Percentiles rank a stretch among this genome's conserved stretches.
phyloP scores from a whole-genome alignment of 768 basidiomycete species.

The Mycena sanguinolenta region DNA sequence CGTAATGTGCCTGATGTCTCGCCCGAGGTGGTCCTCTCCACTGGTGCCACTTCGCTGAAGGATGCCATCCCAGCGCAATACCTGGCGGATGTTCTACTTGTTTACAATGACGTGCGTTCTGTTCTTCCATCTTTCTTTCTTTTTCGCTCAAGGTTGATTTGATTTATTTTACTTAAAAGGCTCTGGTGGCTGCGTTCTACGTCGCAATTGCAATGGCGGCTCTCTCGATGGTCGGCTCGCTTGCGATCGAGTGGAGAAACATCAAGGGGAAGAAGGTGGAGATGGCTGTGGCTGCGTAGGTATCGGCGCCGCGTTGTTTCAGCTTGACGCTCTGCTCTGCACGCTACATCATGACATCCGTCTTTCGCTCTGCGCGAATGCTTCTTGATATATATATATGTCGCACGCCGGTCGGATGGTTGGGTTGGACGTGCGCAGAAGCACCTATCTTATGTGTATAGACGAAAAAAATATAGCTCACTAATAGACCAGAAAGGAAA shows the following conservation, averaged over 20 bases:
- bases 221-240: constrained; percentile 4
- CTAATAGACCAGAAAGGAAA: no score
- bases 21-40: constrained; percentile 2
- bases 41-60: constrained; percentile 14
- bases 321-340: no score
- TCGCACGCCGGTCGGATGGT: no score
- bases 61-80: not conserved
- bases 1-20: constrained; percentile 1
- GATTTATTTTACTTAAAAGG: not conserved
- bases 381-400: not conserved
- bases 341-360: no score
- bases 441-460: no score
- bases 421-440: no score
- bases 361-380: no score
- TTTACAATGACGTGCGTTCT: constrained; percentile 20
- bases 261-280: constrained; percentile 13
- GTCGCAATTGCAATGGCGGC: constrained; percentile 9
- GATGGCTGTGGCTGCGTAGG: not conserved
- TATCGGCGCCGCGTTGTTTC: no score
- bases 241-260: constrained; percentile 15
- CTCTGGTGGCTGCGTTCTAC: constrained; percentile 11
- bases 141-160: not conserved
- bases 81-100: not conserved
- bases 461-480: no score
- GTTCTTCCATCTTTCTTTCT: not conserved